Evolutionary conservation across 331 rosid genomes (phyloP).

Genomic region (Spiraea crenata): DNA sequence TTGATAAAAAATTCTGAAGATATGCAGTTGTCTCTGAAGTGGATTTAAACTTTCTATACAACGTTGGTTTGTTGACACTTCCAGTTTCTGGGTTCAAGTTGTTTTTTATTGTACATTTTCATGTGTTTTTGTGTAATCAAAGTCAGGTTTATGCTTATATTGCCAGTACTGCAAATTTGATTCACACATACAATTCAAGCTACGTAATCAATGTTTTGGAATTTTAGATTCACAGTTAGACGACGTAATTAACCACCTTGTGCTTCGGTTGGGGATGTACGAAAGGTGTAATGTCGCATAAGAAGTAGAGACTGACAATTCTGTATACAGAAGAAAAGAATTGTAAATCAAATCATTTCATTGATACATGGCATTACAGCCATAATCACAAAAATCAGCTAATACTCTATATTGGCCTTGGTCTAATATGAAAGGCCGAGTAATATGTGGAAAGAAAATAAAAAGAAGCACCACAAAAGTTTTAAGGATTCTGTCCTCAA

Average conservation of each 20-base stretch:
- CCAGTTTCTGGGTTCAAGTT: background rate
- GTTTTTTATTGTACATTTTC: background rate
- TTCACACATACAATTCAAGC: no score
- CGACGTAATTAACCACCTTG: no score
- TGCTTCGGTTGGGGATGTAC: no score
- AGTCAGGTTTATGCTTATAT: background rate
- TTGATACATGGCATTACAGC: conserved; percentile 1
- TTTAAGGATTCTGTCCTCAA: conserved; percentile 35
- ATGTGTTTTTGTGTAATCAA: background rate
- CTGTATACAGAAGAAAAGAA: background rate
- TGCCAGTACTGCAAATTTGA: no score
- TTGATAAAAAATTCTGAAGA: background rate
- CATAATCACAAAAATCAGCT: background rate
- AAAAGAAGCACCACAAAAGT: conserved; percentile 26
- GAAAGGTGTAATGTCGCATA: background rate
- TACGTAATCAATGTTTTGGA: no score
- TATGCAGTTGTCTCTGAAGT: no score
- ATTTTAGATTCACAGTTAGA: no score
- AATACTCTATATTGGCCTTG: conserved; percentile 16
- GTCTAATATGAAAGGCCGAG: conserved; percentile 58
- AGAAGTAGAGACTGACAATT: background rate
- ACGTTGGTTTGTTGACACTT: no score
- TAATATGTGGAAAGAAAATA: conserved; percentile 19
- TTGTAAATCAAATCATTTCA: background rate
- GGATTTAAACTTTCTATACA: no score